Percentiles rank a stretch among this genome's conserved stretches.
Conservation (phyloP, 495 filamentous ascomycete species). For the Aspergillus diversus region DNA sequence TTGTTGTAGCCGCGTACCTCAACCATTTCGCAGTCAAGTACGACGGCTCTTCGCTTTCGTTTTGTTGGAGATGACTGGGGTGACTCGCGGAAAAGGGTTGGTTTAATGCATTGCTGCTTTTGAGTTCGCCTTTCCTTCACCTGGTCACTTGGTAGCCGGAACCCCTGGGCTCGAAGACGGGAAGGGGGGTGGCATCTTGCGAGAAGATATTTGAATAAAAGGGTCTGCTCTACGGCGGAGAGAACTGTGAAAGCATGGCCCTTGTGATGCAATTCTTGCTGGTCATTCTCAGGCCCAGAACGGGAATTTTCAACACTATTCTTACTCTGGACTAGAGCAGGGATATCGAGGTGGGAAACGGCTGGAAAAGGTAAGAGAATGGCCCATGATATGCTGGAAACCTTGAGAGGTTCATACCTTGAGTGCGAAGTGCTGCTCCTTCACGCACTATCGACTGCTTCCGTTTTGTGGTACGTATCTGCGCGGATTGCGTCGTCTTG, state of each 20-base stretch:
- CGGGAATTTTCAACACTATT: background rate
- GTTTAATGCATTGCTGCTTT: background rate
- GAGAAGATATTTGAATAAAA: constrained; percentile 10
- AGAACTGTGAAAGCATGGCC: constrained; percentile 1
- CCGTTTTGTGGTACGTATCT: background rate
- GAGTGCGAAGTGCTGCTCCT: background rate
- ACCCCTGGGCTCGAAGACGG: constrained; percentile 12
- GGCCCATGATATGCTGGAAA: background rate
- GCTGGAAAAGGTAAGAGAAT: background rate
- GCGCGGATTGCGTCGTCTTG: background rate
- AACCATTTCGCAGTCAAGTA: constrained; percentile 43
- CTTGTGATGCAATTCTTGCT: background rate
- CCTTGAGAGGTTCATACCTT: background rate
- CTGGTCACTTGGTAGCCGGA: background rate
- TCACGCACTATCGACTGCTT: background rate
- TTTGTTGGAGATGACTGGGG: constrained; percentile 1
- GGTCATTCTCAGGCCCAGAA: background rate
- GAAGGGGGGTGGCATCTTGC: constrained; percentile 9
- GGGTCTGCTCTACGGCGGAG: background rate
- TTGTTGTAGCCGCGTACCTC: constrained; percentile 10
- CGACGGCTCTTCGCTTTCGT: constrained; percentile 26
- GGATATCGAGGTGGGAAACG: background rate
- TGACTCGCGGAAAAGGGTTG: background rate
- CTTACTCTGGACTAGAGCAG: background rate
- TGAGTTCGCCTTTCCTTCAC: constrained; percentile 10